A percentile compares a stretch with the other conserved stretches of the same genome.
These are phyloP conservation scores for Warburgia ugandensis DNA, from an alignment of 164 flowering plant species.

Conservation along the genomic window DNA sequence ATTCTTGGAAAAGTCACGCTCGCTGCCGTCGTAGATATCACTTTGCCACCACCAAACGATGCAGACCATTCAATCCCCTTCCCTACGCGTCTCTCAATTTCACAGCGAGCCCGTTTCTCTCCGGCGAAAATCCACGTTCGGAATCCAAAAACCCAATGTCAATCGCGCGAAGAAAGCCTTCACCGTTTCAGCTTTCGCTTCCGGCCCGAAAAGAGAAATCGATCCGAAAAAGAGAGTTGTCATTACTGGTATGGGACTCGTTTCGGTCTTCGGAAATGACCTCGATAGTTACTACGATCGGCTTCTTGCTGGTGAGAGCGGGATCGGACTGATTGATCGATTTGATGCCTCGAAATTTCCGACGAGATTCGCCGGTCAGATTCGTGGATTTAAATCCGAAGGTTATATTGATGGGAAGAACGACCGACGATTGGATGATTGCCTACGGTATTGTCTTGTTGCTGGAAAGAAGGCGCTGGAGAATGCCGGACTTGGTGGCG, in stretches of 20 bases:
- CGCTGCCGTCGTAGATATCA: too few relatives aligned
- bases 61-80: slow-evolving; percentile 10
- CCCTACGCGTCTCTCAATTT: slow-evolving; percentile 4
- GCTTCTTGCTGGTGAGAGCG: slow-evolving; percentile 68
- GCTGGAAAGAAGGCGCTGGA: slow-evolving; percentile 87
- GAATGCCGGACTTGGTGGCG: slow-evolving; percentile 59
- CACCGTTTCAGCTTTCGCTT: neutral
- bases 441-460: slow-evolving; percentile 73
- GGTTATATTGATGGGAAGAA: slow-evolving; percentile 91
- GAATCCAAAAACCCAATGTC: neutral
- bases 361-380: slow-evolving; percentile 87
- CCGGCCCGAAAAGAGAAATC: slow-evolving; percentile 19
- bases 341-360: slow-evolving; percentile 93
- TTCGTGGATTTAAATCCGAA: slow-evolving; percentile 54
- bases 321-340: slow-evolving; percentile 57
- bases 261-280: slow-evolving; percentile 80
- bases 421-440: slow-evolving; percentile 80
- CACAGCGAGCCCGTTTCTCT: neutral
- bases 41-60: neutral
- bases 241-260: slow-evolving; percentile 31
- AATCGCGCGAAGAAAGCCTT: neutral
- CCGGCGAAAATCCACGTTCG: neutral
- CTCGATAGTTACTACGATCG: slow-evolving; percentile 61
- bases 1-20: too few relatives aligned
- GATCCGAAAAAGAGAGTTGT: slow-evolving; percentile 33